These are phyloP conservation scores for Neurospora sp. DNA, from an alignment of 495 filamentous ascomycete species.

Conservation along the genomic window DNA sequence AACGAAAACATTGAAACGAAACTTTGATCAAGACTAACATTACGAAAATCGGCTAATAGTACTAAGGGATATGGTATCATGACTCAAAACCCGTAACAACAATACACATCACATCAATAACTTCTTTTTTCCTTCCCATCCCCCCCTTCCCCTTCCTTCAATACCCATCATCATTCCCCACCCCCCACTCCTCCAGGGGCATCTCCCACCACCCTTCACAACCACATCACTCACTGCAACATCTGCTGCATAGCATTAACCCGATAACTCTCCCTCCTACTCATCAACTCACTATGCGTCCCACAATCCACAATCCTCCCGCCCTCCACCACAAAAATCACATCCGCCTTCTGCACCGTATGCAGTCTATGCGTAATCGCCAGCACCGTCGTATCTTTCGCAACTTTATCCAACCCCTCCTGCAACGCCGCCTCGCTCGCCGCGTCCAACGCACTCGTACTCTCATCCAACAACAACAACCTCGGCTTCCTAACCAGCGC, in stretches of 20 bases:
- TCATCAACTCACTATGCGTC: slow-evolving; percentile 56
- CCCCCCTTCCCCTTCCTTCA: too few species aligned
- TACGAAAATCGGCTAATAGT: neutral
- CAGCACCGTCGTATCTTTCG: slow-evolving; percentile 66
- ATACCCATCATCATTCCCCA: neutral
- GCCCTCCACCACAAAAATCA: slow-evolving; percentile 65
- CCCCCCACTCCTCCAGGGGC: too few species aligned
- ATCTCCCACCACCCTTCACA: neutral
- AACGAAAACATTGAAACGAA: too few species aligned
- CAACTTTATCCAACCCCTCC: slow-evolving; percentile 58
- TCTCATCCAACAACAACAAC: slow-evolving; percentile 77
- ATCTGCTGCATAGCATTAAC: slow-evolving; percentile 41
- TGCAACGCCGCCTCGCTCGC: slow-evolving; percentile 62
- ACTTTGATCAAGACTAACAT: neutral
- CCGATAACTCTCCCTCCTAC: slow-evolving; percentile 47
- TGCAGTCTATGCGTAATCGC: slow-evolving; percentile 70
- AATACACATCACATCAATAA: neutral
- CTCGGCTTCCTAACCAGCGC: slow-evolving; percentile 70
- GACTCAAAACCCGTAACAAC: neutral
- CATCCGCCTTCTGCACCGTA: slow-evolving; percentile 66
- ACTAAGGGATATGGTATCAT: neutral
- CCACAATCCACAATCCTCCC: slow-evolving; percentile 58
- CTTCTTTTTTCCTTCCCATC: neutral
- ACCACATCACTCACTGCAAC: slow-evolving; percentile 4
- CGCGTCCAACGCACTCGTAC: slow-evolving; percentile 71